Evolutionary conservation across 192 early-diverging fungal genomes (phyloP), one percentile per base, ranked within the genome.

Genomic region (Thoreauomyces humboldtii): DNA sequence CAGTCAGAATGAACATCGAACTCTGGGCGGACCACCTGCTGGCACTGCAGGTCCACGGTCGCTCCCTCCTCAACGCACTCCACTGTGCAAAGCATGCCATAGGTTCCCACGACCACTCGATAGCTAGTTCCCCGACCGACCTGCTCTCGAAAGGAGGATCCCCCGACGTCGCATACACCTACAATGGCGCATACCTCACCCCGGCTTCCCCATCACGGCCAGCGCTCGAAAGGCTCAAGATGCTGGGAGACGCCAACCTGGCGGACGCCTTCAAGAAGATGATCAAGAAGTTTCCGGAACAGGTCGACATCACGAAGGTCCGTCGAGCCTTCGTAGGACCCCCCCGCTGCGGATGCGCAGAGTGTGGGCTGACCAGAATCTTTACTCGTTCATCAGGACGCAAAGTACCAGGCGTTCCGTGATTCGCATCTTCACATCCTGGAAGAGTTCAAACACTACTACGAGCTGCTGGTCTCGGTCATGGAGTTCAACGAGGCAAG

Each of bases 211-310:
- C 67, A 7, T 35, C 63, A 4, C 67, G 73, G 33, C 73, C 73
- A 37, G 47, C 63, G 22, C 17, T 70, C 0, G 46, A 64, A 61
- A 54, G 41, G 29, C 4, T 74, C 7, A 33, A 33, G 7, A 43
- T 58, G 12, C 29, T 74, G 15, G 43, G 21, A 4, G 73, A 74
- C 48, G 54, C 67, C 2, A 24, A 9, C 4, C 24, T 74, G 1
- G 53, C 33, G 7, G 64, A 52, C 0, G 32, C 66, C 28, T 47
- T 43, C 15, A 74, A 70, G 36, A 63, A 74, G 57, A 19, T 70
- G 52, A 38, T 65, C 19, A 74, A 74, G 48, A 70, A 69, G 68
- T 74, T 74, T 60, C 73, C 73, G 17, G 73, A 73, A 11, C 27
- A 22, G 17, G 53, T 24, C 12, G 72, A 73, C 24, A 28, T 73